Evolutionary conservation across 1,139 yeast species (phyloP).

Genomic region (Candida gigantensis): DNA sequence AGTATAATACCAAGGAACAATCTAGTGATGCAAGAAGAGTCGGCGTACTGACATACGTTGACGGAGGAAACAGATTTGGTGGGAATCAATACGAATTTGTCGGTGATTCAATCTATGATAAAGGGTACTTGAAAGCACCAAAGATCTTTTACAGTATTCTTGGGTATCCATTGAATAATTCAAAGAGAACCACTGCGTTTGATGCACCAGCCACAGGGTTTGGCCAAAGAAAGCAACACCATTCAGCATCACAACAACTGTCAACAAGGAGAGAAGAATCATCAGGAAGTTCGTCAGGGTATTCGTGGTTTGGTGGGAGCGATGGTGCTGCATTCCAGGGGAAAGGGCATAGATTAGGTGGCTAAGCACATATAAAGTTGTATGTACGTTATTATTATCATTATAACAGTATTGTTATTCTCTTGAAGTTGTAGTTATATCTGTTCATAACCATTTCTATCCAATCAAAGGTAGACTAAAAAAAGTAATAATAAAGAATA

Average conservation of each 20-base stretch:
- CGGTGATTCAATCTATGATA: conserved; percentile 40
- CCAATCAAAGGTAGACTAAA: too few relatives aligned
- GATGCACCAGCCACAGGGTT: conserved; percentile 2
- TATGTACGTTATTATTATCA: too few relatives aligned
- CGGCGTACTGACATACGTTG: conserved; percentile 24
- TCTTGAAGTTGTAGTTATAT: too few relatives aligned
- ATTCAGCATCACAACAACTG: not conserved
- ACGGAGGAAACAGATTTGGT: conserved; percentile 1
- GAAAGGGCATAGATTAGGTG: conserved; percentile 38
- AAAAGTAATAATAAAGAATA: too few relatives aligned
- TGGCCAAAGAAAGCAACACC: too few relatives aligned
- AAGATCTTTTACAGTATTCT: conserved; percentile 33
- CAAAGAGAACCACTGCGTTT: conserved; percentile 36
- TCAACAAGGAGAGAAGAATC: not conserved
- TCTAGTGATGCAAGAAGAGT: conserved; percentile 31
- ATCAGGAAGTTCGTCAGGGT: conserved; percentile 9
- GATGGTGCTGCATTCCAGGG: conserved; percentile 27
- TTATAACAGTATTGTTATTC: too few relatives aligned
- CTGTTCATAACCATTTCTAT: too few relatives aligned
- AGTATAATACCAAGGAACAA: conserved; percentile 3
- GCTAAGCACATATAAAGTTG: conserved; percentile 11
- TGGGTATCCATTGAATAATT: conserved; percentile 30
- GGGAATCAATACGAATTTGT: conserved; percentile 22
- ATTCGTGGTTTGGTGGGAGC: conserved; percentile 22
- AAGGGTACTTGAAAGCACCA: conserved; percentile 49